phyloP scores from a whole-genome alignment of 345 rosid species.

The Linum usitatissimum region DNA sequence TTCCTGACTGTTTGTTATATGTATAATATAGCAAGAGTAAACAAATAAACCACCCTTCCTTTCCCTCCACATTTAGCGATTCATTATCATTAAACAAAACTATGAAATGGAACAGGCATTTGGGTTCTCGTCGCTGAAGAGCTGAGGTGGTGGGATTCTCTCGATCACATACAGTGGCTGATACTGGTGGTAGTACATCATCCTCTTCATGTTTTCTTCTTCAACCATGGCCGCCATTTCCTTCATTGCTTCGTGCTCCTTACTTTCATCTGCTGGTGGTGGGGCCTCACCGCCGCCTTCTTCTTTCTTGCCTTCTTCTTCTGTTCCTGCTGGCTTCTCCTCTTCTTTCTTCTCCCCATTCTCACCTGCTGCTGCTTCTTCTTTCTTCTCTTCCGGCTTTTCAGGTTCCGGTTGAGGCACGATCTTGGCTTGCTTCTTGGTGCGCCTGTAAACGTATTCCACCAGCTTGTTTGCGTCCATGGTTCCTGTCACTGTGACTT shows the following conservation, averaged over 20 bases:
- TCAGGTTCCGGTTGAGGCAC: constrained; percentile 65
- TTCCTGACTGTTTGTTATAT: background rate
- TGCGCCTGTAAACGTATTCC: constrained; percentile 67
- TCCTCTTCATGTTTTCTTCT: constrained; percentile 51
- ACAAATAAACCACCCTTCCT: no score
- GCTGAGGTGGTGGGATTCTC: constrained; percentile 73
- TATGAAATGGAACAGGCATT: constrained; percentile 80
- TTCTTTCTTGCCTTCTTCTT: constrained; percentile 16
- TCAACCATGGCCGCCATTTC: constrained; percentile 19
- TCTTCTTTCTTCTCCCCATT: constrained; percentile 25
- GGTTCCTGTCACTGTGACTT: constrained; percentile 80
- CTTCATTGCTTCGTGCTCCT: constrained; percentile 14
- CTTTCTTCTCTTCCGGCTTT: constrained; percentile 26
- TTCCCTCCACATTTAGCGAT: no score
- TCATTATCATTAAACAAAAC: background rate
- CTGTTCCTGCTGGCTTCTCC: constrained; percentile 19
- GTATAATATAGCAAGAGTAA: background rate
- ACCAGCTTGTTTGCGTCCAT: constrained; percentile 76
- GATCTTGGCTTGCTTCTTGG: constrained; percentile 73
- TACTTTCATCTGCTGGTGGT: constrained; percentile 13
- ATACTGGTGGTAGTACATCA: constrained; percentile 35
- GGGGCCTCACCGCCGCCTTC: constrained; percentile 11
- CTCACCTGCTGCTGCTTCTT: constrained; percentile 4
- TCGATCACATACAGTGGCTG: constrained; percentile 65
- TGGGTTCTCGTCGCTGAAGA: constrained; percentile 95